Conservation (phyloP, 257 asterid species). For the Prunella vulgaris region DNA sequence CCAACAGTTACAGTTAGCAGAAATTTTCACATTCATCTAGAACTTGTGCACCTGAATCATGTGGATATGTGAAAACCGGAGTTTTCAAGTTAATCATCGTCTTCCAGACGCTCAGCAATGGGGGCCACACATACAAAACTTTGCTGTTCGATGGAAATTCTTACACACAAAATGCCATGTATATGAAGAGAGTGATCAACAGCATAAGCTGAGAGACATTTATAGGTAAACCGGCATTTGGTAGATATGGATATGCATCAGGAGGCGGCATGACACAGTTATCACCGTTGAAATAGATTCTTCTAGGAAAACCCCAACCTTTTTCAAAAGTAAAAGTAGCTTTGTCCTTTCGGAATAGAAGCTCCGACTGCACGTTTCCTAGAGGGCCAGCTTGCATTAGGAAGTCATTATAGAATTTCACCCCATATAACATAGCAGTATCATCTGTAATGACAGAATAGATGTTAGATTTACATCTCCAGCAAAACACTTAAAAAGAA, state of each 20-base stretch:
- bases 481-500: neutral
- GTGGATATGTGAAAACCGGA: neutral
- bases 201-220: slow-evolving; percentile 37
- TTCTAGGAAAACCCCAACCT: slow-evolving; percentile 88
- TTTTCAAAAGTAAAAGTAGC: slow-evolving; percentile 67
- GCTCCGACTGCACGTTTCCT: slow-evolving; percentile 87
- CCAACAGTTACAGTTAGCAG: slow-evolving; percentile 20
- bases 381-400: slow-evolving; percentile 67
- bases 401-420: slow-evolving; percentile 72
- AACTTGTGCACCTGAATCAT: slow-evolving; percentile 20
- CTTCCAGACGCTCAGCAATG: slow-evolving; percentile 4
- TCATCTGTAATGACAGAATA: slow-evolving; percentile 45
- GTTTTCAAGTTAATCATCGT: neutral
- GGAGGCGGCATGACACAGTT: slow-evolving; percentile 95
- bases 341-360: slow-evolving; percentile 65
- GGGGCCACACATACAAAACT: slow-evolving; percentile 3
- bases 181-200: slow-evolving; percentile 34
- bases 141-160: slow-evolving; percentile 16
- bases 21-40: slow-evolving; percentile 1
- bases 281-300: slow-evolving; percentile 82
- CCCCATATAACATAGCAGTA: slow-evolving; percentile 81
- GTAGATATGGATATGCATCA: slow-evolving; percentile 67
- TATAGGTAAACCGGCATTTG: slow-evolving; percentile 48
- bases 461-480: neutral
- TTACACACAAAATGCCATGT: slow-evolving; percentile 41